Percentiles rank a stretch among this genome's conserved stretches.
These are phyloP conservation scores for Cystofilobasidium ferigula DNA, from an alignment of 768 basidiomycete genomes.

Conservation along the genomic window DNA sequence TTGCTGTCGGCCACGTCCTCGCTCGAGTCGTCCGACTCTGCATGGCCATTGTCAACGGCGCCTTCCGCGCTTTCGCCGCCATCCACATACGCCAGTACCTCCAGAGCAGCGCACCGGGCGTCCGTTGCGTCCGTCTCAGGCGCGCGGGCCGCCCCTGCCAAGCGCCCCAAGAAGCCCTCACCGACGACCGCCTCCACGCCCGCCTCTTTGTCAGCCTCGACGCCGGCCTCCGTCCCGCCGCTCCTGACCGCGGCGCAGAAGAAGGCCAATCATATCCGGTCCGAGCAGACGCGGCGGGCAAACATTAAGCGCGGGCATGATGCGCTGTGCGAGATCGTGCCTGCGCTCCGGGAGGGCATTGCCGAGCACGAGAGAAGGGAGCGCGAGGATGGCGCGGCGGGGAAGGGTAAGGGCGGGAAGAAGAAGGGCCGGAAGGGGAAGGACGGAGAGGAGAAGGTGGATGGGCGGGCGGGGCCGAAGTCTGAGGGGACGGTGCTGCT, in stretches of 20 bases:
- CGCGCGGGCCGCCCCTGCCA: not conserved
- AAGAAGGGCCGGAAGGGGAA: slow-evolving; percentile 29
- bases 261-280: slow-evolving; percentile 85
- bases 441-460: slow-evolving; percentile 53
- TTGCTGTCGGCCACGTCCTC: too few relatives aligned
- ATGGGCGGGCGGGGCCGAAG: slow-evolving; percentile 76
- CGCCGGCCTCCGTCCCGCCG: slow-evolving; percentile 27
- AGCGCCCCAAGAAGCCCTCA: not conserved
- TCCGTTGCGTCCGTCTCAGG: not conserved
- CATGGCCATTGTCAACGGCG: too few relatives aligned
- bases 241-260: slow-evolving; percentile 75
- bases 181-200: not conserved
- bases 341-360: slow-evolving; percentile 69
- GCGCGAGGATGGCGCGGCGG: slow-evolving; percentile 23
- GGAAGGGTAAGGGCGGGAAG: slow-evolving; percentile 11
- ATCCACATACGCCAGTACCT: not conserved
- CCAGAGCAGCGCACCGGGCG: not conserved
- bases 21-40: too few relatives aligned
- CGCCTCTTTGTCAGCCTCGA: not conserved
- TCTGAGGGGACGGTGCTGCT: slow-evolving; percentile 64
- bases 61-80: not conserved
- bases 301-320: slow-evolving; percentile 85
- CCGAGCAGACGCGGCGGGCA: slow-evolving; percentile 84
- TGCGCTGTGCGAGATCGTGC: slow-evolving; percentile 70
- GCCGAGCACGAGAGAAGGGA: slow-evolving; percentile 51